Evolutionary conservation across 2,329 filamentous ascomycete species (phyloP), one percentile per base, ranked within the genome.

Genomic region (Pezicula radicicola): DNA sequence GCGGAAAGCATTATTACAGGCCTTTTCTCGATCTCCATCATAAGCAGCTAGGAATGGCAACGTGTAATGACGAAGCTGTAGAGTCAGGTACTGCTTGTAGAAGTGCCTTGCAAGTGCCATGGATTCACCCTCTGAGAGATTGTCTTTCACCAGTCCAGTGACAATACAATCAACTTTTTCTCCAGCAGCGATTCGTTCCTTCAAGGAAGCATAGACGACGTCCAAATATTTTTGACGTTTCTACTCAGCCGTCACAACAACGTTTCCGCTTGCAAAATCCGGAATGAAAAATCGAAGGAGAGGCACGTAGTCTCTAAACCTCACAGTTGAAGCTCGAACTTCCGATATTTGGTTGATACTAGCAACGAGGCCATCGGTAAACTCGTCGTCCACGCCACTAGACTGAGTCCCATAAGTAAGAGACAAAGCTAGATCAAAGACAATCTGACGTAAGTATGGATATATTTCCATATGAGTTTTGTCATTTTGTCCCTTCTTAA

Each of bases 31-130:
- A 46, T 60, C 55, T 6, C 60, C 59, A 10, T 50, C 51, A 40
- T 63, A 63, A 15, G 56, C 51, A 0, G 55, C 54, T 9, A 63
- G 51, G 19, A 61, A 56, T 52, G 8, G 52, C 50, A 16, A 59
- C 46, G 42, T 63, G 62, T 7, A 60, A 50, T 9, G 51, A 57
- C 4, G 56, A 59, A 15, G 60, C 59, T 9, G 61, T 58, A 1
- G 59, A 60, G 42, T 63, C 60, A 13, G 60, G 59, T 21, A 58
- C 60, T 4, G 60, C 60, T 50, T 63, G 59, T 4, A 63, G 54
- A 2, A 63, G 48, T 15, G 60, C 60, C 18, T 62, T 51, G 33
- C 60, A 63, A 6, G 60, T 63, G 3, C 59, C 58, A 36, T 60
- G 59, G 27, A 61, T 56, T 63, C 60, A 15, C 55, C 59, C n/a